Evolutionary conservation across 164 flowering plant genomes (phyloP).

Genomic region (grape (Vitis vinifera)): DNA sequence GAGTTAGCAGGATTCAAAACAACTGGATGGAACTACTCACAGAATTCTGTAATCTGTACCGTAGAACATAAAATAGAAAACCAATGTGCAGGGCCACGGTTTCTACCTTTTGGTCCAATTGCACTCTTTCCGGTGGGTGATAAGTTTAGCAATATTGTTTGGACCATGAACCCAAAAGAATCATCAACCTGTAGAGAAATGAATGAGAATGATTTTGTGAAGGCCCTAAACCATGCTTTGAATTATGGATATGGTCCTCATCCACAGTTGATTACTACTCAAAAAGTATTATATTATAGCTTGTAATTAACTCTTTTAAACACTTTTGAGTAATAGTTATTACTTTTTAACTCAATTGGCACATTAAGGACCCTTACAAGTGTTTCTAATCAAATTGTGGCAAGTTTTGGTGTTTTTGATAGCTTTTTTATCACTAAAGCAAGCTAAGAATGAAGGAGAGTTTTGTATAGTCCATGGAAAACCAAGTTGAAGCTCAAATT

Average conservation of each 20-base stretch:
- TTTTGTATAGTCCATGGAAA: too few species aligned
- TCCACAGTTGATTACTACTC: too few species aligned
- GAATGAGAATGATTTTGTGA: constrained; percentile 70
- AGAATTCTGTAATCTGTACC: constrained; percentile 89
- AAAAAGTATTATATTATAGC: too few species aligned
- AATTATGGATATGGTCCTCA: constrained; percentile 88
- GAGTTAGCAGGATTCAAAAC: constrained; percentile 76
- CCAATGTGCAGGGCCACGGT: constrained; percentile 92
- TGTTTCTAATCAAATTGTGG: too few species aligned
- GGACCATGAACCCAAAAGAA: constrained; percentile 91
- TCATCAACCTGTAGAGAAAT: constrained; percentile 53
- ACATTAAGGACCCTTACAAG: too few species aligned
- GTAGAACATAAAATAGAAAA: constrained; percentile 81
- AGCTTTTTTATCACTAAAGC: too few species aligned
- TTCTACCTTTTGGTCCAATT: constrained; percentile 88
- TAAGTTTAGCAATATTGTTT: constrained; percentile 88
- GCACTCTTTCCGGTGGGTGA: constrained; percentile 94
- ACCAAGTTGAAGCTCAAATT: too few species aligned
- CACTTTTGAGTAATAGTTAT: too few species aligned
- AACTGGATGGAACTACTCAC: constrained; percentile 89
- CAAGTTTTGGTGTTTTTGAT: too few species aligned
- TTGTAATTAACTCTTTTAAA: too few species aligned
- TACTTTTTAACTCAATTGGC: too few species aligned
- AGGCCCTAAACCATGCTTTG: constrained; percentile 75
- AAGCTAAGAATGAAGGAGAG: too few species aligned